Base-by-base conservation (phyloP, 2,329 filamentous ascomycete genomes). In the Scytalidium sp. region DNA sequence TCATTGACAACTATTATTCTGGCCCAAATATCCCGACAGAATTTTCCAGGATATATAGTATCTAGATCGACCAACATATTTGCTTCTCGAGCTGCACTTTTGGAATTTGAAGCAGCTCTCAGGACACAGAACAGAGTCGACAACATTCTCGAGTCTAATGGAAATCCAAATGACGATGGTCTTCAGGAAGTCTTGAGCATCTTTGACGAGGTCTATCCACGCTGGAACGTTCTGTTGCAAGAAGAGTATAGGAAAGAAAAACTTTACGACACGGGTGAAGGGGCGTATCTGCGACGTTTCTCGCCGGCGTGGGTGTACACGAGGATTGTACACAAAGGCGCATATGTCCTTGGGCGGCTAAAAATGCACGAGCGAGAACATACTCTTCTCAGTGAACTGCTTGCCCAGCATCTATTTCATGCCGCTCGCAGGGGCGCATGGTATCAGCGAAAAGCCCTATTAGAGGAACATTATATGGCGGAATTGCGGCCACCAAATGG, bases 391-490 rank as follows among this genome's bases (percentile, higher is more conserved):
- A 76, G 70, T 0, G 88, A 94, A 61, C 78, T 99, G 3, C 80
- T 99, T 0, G 71, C 72, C 3, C 94, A 99, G 64, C 80, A 80
- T 3, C 76, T 97, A 0, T 97, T 97, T 60, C 92, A 97, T 60
- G 78, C 88, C 41, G 83, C 91, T 1, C 81, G 92, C 22, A 82
- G 94, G 40, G 94, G 94, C 0, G 83, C 85, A 1, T 99, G 94
- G 94, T 97, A 97, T 65, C 92, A 97, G 64, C 88, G 94, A 19
- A 96, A 95, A 69, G 94, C 93, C 1, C 73, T 99, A 1, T 69
- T 99, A 2, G 94, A 99, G 71, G 94, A 99, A 66, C 91, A 95
- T 64, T 97, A 99, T 67, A 92, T 97, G 88, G 79, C 84, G 62
- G 74, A 78, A 3, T 64, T 88, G 5, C 54, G 53, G 20, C 59